Conservation (phyloP, 805 yeast genomes). For the Candida wancherniae region DNA sequence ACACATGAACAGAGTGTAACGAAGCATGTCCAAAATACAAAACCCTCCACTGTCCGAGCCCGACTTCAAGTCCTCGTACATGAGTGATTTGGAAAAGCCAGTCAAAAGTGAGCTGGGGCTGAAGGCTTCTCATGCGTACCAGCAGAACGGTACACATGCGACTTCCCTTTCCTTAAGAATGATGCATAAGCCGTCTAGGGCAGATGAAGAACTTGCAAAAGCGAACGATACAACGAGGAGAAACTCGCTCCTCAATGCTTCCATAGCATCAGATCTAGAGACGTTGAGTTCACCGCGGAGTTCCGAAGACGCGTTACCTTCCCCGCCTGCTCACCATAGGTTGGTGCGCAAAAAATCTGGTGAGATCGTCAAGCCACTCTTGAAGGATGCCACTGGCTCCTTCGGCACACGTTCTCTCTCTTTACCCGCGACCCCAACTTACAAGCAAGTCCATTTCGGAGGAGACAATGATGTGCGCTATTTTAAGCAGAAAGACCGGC, state of each 20-base stretch:
- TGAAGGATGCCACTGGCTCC: slow-evolving; percentile 43
- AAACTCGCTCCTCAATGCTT: slow-evolving; percentile 25
- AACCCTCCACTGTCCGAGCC: no score
- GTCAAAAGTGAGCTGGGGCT: no score
- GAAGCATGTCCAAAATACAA: no score
- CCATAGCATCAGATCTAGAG: background rate
- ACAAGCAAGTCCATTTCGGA: slow-evolving; percentile 77
- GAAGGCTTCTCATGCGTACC: no score
- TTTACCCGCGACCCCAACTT: slow-evolving; percentile 50
- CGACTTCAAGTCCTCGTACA: no score
- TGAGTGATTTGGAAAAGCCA: no score
- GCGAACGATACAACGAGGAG: slow-evolving; percentile 25
- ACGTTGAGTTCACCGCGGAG: background rate
- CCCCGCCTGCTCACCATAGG: slow-evolving; percentile 2
- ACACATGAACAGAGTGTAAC: no score
- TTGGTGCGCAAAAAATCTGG: slow-evolving; percentile 77
- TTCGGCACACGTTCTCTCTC: slow-evolving; percentile 27
- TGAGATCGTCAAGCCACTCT: slow-evolving; percentile 54
- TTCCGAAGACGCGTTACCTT: no score
- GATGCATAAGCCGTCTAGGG: slow-evolving; percentile 37
- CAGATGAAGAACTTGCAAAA: slow-evolving; percentile 26
- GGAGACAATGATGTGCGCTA: slow-evolving; percentile 62
- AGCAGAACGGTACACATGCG: no score
- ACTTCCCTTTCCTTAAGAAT: slow-evolving; percentile 31
- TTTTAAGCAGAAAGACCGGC: slow-evolving; percentile 68